These are phyloP conservation scores for Flaveria robusta DNA, from an alignment of 129 eudicot species.

Conservation along the genomic window DNA sequence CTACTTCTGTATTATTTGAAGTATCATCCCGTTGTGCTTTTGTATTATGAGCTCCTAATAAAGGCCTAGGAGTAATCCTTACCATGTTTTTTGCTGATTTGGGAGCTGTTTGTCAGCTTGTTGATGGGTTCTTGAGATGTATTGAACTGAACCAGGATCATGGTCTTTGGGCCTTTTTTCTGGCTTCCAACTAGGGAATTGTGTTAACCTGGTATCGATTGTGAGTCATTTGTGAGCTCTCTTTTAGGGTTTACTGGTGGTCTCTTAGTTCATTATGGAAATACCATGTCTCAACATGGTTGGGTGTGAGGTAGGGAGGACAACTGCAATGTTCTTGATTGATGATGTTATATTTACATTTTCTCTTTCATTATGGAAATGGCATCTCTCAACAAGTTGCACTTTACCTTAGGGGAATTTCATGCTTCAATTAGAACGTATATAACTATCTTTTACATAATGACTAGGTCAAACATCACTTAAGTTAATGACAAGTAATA, in stretches of 20 bases:
- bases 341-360: neutral
- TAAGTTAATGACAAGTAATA: neutral
- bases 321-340: slow-evolving; percentile 16
- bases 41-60: slow-evolving; percentile 5
- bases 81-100: slow-evolving; percentile 18
- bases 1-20: neutral
- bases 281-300: neutral
- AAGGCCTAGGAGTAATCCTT: slow-evolving; percentile 28
- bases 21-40: neutral
- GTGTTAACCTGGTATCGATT: neutral
- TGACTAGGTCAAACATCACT: neutral
- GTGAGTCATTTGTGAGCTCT: neutral
- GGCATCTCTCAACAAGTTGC: neutral
- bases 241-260: neutral
- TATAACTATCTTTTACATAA: neutral
- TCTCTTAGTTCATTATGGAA: neutral
- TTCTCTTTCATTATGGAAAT: slow-evolving; percentile 11
- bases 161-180: neutral
- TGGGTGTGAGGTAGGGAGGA: slow-evolving; percentile 5
- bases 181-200: neutral
- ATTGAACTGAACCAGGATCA: neutral
- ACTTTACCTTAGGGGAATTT: neutral
- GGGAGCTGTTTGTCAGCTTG: neutral
- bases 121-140: too few relatives aligned
- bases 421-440: slow-evolving; percentile 1